Evolutionary conservation across 2,329 filamentous ascomycete genomes (phyloP), one percentile per base, ranked within the genome.

Genomic region (Trichoderma afroharzianum): DNA sequence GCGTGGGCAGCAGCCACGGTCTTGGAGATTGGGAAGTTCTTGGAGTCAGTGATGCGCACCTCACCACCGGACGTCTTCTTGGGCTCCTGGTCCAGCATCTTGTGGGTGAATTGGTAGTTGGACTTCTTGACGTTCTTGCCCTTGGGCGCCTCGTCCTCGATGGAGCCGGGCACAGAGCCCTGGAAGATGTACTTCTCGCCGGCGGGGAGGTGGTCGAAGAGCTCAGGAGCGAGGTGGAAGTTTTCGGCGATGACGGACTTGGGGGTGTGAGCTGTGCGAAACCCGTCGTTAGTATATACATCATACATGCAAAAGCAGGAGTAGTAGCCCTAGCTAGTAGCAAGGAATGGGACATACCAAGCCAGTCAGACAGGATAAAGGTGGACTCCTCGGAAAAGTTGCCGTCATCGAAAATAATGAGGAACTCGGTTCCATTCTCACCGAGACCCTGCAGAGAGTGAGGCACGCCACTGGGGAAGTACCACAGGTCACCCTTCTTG

Each of bases 141-240:
- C 0, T 81, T 85, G 2, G 91, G 91, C 36, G 86, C 85, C 78
- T 93, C 92, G 9, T 91, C 84, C 9, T 89, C 85, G 74, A 93
- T 90, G 24, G 89, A 84, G 4, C 86, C 88, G 0, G 92, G 92
- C 1, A 85, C 81, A 0, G 88, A 87, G 72, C 91, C 92, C 76
- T 91, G 87, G 84, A 94, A 94, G 78, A 94, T 94, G 83, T 93
- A 94, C 75, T 93, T 92, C 76, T 94, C 88, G 64, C 85, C 82
- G 63, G 88, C 80, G 4, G 92, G 91, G 12, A 93, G 85, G 73
- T 91, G 85, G 18, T 88, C 86, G 76, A 95, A 94, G 32, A 93
- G 84, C 76, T 93, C 88, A 0, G 91, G 88, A 0, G 88, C 86
- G 1, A 94, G 83, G 77, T 92, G 89, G 80, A 94, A 94, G 82